These are phyloP conservation scores for Iodosphaeria phyllophila DNA, from an alignment of 2,329 filamentous ascomycete species.

Conservation along the genomic window DNA sequence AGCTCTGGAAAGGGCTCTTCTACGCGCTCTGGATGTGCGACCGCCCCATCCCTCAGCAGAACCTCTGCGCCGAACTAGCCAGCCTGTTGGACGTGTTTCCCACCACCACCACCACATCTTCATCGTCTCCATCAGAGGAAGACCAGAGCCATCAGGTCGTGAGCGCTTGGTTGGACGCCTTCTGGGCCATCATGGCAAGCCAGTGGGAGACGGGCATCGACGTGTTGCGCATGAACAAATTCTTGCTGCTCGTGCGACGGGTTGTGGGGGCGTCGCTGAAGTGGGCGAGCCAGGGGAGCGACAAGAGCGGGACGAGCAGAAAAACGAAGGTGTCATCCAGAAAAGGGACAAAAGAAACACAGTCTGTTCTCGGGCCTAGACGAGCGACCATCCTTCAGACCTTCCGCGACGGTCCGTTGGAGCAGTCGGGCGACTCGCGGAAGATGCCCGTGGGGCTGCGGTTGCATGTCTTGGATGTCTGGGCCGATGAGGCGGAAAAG, in stretches of 20 bases:
- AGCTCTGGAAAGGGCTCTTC: conserved; percentile 90
- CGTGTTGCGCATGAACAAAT: conserved; percentile 77
- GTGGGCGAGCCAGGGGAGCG: conserved; percentile 17
- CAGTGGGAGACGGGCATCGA: conserved; percentile 59
- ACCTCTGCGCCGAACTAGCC: conserved; percentile 61
- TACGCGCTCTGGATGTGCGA: conserved; percentile 92
- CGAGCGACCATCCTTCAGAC: conserved; percentile 19
- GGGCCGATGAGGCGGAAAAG: conserved; percentile 74
- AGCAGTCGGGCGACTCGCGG: conserved; percentile 19
- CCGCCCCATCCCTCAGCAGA: conserved; percentile 72
- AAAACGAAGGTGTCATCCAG: conserved; percentile 1
- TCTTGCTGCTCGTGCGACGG: conserved; percentile 64
- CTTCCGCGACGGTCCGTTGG: conserved; percentile 23
- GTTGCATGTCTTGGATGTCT: conserved; percentile 79
- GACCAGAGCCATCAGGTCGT: no score
- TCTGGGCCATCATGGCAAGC: conserved; percentile 51
- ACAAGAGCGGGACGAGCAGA: conserved; percentile 7
- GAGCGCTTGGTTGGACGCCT: conserved; percentile 45
- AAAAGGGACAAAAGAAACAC: conserved; percentile 16
- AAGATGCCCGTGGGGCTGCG: conserved; percentile 68
- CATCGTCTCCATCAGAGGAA: conserved; percentile 24
- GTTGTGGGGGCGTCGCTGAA: conserved; percentile 55
- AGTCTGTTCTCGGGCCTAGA: conserved; percentile 4
- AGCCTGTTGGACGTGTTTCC: conserved; percentile 44
- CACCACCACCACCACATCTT: conserved; percentile 13